Conservation (phyloP, 2,329 filamentous ascomycete genomes). For the Zalaria sp. region DNA sequence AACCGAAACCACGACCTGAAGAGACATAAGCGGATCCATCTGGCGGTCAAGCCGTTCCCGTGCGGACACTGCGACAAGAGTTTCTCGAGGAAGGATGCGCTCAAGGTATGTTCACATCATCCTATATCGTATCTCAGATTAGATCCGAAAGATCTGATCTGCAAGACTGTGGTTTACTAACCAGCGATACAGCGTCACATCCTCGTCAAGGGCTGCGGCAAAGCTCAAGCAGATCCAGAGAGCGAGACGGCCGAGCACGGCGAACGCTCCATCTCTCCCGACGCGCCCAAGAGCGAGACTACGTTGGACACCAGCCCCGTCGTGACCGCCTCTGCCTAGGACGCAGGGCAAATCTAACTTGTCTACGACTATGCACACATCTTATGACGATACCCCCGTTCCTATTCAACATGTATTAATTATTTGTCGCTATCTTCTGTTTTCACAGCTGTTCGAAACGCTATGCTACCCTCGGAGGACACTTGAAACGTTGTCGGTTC, state of each 20-base stretch:
- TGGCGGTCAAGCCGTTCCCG: conserved; percentile 90
- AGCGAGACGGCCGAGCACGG: conserved; percentile 18
- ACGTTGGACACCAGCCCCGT: conserved; percentile 15
- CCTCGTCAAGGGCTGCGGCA: conserved; percentile 54
- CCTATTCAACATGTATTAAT: conserved; percentile 4
- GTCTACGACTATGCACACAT: background rate
- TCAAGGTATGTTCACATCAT: conserved; percentile 57
- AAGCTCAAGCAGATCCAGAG: conserved; percentile 23
- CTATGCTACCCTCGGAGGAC: no score
- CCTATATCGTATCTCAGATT: background rate
- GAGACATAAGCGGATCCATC: conserved; percentile 85
- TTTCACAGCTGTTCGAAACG: no score
- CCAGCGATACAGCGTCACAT: conserved; percentile 42
- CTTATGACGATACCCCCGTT: conserved; percentile 7
- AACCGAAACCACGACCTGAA: conserved; percentile 95
- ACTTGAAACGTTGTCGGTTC: background rate
- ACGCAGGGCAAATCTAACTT: no score
- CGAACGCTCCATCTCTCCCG: conserved; percentile 17
- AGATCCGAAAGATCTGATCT: no score
- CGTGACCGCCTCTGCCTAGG: conserved; percentile 12
- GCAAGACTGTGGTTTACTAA: conserved; percentile 25
- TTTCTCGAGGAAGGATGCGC: conserved; percentile 88
- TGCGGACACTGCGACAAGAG: conserved; percentile 89
- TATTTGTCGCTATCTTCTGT: conserved; percentile 3
- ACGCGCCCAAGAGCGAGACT: conserved; percentile 15